These are phyloP conservation scores for Diplodia intermedia DNA, from an alignment of 2,329 filamentous ascomycete species.

Conservation along the genomic window DNA sequence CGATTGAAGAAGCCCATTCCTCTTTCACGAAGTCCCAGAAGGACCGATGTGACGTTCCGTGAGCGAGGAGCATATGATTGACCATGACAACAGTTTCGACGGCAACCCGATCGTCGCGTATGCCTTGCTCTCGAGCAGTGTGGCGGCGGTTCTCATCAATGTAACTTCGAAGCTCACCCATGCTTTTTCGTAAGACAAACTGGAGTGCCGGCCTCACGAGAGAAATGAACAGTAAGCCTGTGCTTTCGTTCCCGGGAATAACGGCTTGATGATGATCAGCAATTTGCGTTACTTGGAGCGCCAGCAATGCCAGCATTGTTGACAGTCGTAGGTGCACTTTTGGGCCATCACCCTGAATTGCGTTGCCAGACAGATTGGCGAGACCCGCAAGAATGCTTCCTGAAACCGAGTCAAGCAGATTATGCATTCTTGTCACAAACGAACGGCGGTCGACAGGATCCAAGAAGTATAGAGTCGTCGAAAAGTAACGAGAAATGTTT, in stretches of 20 bases:
- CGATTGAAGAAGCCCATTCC: constrained; percentile 33
- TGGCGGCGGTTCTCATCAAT: constrained; percentile 54
- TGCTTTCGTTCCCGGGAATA: constrained; percentile 33
- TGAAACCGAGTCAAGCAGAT: constrained; percentile 49
- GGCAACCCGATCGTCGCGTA: constrained; percentile 52
- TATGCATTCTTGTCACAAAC: constrained; percentile 54
- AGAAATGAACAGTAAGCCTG: constrained; percentile 43
- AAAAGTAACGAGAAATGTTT: constrained; percentile 58
- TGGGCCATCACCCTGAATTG: neutral
- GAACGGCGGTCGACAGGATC: constrained; percentile 61
- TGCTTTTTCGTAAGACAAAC: constrained; percentile 44
- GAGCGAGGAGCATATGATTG: constrained; percentile 51
- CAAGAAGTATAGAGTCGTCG: constrained; percentile 58
- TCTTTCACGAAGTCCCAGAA: constrained; percentile 56
- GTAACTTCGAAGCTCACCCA: constrained; percentile 50
- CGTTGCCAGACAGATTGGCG: neutral
- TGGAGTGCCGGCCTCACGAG: constrained; percentile 49
- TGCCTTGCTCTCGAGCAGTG: constrained; percentile 55
- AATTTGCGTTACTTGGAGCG: constrained; percentile 44
- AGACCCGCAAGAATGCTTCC: constrained; percentile 35
- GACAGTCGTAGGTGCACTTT: neutral
- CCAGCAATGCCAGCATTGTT: constrained; percentile 39
- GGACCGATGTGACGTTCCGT: constrained; percentile 40
- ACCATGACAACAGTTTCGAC: constrained; percentile 58
- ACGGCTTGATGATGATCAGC: constrained; percentile 40